Evolutionary conservation across 1,284 basidiomycete genomes (phyloP).

Genomic region (Baeospora myosura): DNA sequence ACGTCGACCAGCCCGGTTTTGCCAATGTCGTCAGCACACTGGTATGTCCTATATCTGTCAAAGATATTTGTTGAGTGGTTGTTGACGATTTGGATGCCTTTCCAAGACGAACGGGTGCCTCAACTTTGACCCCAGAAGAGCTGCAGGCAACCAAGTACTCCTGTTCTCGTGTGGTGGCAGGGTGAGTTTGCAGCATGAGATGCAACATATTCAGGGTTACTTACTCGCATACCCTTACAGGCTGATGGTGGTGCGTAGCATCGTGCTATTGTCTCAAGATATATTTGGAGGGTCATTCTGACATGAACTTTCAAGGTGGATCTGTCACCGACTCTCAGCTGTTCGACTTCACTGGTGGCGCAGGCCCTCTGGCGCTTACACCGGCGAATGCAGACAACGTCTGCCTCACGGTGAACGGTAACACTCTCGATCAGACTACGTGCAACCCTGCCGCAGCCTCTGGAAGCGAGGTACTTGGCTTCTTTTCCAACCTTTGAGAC

Average conservation of each 20-base stretch:
- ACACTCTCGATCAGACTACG: no score
- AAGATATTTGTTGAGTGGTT: not conserved
- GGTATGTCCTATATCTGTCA: slow-evolving; percentile 29
- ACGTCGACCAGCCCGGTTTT: slow-evolving; percentile 11
- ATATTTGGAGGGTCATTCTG: not conserved
- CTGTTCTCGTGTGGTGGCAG: slow-evolving; percentile 21
- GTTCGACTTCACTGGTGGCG: slow-evolving; percentile 15
- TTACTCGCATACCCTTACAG: no score
- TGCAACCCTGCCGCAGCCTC: no score
- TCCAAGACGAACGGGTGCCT: slow-evolving; percentile 13
- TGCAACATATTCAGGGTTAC: no score
- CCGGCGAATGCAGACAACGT: slow-evolving; percentile 8
- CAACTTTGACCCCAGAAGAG: slow-evolving; percentile 19
- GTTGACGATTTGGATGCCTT: not conserved
- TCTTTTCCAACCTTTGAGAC: no score
- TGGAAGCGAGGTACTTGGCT: no score
- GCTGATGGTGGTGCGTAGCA: slow-evolving; percentile 16
- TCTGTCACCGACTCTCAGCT: slow-evolving; percentile 12
- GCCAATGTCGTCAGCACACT: slow-evolving; percentile 13
- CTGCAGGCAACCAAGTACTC: slow-evolving; percentile 17
- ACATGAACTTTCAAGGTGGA: not conserved
- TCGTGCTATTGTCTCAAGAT: not conserved
- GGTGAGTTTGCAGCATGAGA: no score
- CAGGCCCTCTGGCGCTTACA: slow-evolving; percentile 6
- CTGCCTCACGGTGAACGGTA: slow-evolving; percentile 14